Base-by-base conservation (phyloP, 2,329 filamentous ascomycete genomes). In the Stemphylium beticola region DNA sequence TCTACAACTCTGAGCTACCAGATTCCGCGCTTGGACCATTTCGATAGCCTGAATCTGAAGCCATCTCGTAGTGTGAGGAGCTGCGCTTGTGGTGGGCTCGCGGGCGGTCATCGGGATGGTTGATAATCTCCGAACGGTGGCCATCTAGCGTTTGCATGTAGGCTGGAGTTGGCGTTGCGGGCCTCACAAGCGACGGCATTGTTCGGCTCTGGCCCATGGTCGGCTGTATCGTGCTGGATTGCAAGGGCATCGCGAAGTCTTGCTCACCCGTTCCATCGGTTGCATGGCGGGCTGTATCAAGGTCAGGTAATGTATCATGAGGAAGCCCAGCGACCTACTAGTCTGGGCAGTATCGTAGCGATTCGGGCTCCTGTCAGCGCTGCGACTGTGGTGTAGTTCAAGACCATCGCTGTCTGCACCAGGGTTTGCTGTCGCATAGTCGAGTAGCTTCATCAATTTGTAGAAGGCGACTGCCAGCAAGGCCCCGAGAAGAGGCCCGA, bases 391-490 rank as follows among this genome's bases (percentile, higher is more conserved):
- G 48, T 55, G 49, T n/a, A 62, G 59, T 17, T 77, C 75, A 22
- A 72, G 74, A 24, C 78, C 78, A 65, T 80, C 77, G 58, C 77
- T 75, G 57, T 82, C 80, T 50, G 77, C 76, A 37, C 75, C 77
- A 2, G 79, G 79, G 56, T 81, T 81, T 40, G 79, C 79, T 12
- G 79, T 81, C 66, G 82, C 79, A 61, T 81, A 82, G 62, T 82
- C 79, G 26, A 82, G 72, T 17, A 72, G 49, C 62, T 81, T 82
- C 68, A 82, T 74, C 54, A 82, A 66, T 26, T 76, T 75, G 65
- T 82, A 82, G 63, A 82, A 80, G n/a, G 74, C 60, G 2, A 79
- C 79, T 11, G 80, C 79, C 2, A 82, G 52, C 11, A 80, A 50
- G 3, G 79, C 66, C 15, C 80, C 80, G 4, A 82, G 70, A 5